A percentile compares a stretch with the other conserved stretches of the same genome.
These are phyloP conservation scores for Hortaea werneckii DNA, from an alignment of 2,329 filamentous ascomycete species.

Conservation along the genomic window DNA sequence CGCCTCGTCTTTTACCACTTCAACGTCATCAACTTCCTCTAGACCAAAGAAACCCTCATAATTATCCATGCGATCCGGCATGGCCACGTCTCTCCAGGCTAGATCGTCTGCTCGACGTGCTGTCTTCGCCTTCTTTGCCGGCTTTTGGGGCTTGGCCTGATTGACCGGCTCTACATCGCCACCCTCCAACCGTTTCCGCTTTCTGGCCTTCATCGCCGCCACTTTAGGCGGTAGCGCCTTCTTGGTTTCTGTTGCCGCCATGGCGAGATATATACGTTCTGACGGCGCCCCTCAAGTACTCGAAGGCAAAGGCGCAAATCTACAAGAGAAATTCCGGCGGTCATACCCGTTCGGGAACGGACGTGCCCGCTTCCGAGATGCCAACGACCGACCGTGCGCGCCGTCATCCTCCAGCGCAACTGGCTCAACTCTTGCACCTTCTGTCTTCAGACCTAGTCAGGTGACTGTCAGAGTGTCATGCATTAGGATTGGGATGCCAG, in stretches of 20 bases:
- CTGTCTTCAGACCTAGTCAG: no score
- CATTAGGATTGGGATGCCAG: no score
- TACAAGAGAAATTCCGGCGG: no score
- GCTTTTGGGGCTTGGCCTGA: neutral
- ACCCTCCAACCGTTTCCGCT: constrained; percentile 32
- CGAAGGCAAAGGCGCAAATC: no score
- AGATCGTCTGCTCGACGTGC: constrained; percentile 36
- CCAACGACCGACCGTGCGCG: no score
- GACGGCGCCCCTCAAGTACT: no score
- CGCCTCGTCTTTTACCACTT: constrained; percentile 53
- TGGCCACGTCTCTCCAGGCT: constrained; percentile 52
- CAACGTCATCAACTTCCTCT: constrained; percentile 84
- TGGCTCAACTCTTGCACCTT: no score
- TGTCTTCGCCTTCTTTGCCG: constrained; percentile 4
- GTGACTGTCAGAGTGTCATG: no score
- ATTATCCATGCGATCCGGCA: constrained; percentile 72
- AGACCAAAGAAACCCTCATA: constrained; percentile 81
- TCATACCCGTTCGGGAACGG: no score
- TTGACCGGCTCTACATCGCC: neutral
- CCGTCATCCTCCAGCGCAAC: no score
- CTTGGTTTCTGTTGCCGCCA: constrained; percentile 22
- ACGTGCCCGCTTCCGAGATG: no score
- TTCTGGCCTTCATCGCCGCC: constrained; percentile 31
- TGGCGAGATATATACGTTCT: no score
- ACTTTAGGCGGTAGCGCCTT: constrained; percentile 29